Percentiles rank a stretch among this genome's conserved stretches.
Evolutionary conservation across 306 rosid genomes (phyloP).

Genomic region (Sechiopsis laciniata): DNA sequence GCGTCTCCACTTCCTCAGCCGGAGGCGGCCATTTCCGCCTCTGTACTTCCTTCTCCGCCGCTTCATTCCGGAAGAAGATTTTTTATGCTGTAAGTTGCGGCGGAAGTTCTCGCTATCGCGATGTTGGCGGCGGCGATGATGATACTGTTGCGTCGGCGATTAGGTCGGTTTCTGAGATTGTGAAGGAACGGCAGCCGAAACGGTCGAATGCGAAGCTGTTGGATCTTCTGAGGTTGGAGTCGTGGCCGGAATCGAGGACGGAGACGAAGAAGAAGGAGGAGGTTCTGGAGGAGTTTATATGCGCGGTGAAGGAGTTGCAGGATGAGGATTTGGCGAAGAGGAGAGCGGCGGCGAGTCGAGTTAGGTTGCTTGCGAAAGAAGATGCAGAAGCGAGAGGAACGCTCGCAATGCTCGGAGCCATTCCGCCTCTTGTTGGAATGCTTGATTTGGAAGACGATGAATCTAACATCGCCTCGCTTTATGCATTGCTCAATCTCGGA

Average conservation of each 20-base stretch:
- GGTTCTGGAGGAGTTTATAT: constrained; percentile 54
- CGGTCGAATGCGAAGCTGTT: constrained; percentile 37
- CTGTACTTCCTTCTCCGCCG: constrained; percentile 46
- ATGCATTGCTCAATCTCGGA: constrained; percentile 90
- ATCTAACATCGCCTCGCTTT: constrained; percentile 80
- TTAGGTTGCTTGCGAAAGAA: constrained; percentile 70
- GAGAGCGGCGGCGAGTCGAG: constrained; percentile 51
- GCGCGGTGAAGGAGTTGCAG: constrained; percentile 52
- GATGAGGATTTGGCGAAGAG: constrained; percentile 41
- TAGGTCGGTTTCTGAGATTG: constrained; percentile 26
- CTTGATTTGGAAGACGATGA: constrained; percentile 52
- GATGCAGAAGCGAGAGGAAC: constrained; percentile 56
- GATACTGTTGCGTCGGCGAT: not conserved
- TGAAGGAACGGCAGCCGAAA: constrained; percentile 23
- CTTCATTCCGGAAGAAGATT: constrained; percentile 61
- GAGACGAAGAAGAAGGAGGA: constrained; percentile 57
- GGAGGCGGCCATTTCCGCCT: constrained; percentile 43
- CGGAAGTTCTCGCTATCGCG: constrained; percentile 48
- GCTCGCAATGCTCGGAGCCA: constrained; percentile 84
- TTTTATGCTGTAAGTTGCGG: constrained; percentile 87
- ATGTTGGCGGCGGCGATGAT: constrained; percentile 16
- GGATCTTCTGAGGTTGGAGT: constrained; percentile 61
- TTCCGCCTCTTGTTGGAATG: constrained; percentile 87
- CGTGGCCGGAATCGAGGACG: constrained; percentile 40
- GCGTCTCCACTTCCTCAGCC: constrained; percentile 28